Percentiles rank a stretch among this genome's conserved stretches.
Evolutionary conservation across 169 alveolate species (phyloP).

Genomic region (Eimeria zaria): DNA sequence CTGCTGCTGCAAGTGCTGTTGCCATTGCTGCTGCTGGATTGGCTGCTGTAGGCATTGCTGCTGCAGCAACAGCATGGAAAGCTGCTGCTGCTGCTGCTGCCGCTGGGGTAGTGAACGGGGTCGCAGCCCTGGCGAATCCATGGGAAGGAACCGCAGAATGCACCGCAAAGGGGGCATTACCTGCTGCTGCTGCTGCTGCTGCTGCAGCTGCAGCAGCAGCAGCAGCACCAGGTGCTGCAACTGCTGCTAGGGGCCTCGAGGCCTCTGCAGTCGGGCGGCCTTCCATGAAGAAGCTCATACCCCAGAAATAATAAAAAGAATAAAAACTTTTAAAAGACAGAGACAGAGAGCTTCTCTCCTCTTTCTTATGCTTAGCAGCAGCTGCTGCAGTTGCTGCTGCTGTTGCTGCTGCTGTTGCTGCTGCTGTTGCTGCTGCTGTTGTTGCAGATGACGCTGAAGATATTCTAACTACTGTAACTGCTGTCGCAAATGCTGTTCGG

Average conservation of each 20-base stretch:
- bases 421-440: not conserved
- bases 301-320: not conserved
- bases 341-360: not conserved
- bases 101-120: slow-evolving; percentile 30
- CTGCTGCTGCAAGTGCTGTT: slow-evolving; percentile 61
- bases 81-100: slow-evolving; percentile 78
- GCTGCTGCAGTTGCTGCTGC: not conserved
- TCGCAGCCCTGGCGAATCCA: not conserved
- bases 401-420: slow-evolving; percentile 1
- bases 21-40: slow-evolving; percentile 77
- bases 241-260: slow-evolving; percentile 65
- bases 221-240: slow-evolving; percentile 53
- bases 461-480: no score
- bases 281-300: slow-evolving; percentile 63
- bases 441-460: not conserved
- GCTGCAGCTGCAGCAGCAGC: no score
- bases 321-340: no score
- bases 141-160: slow-evolving; percentile 52
- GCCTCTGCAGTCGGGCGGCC: slow-evolving; percentile 66
- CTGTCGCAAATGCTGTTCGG: no score
- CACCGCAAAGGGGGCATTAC: slow-evolving; percentile 6
- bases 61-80: slow-evolving; percentile 61
- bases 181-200: slow-evolving; percentile 47
- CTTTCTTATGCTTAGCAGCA: no score
- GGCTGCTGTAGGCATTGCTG: slow-evolving; percentile 67